Evolutionary conservation across 768 basidiomycete species (phyloP).

Genomic region (Pisolithus orientalis): DNA sequence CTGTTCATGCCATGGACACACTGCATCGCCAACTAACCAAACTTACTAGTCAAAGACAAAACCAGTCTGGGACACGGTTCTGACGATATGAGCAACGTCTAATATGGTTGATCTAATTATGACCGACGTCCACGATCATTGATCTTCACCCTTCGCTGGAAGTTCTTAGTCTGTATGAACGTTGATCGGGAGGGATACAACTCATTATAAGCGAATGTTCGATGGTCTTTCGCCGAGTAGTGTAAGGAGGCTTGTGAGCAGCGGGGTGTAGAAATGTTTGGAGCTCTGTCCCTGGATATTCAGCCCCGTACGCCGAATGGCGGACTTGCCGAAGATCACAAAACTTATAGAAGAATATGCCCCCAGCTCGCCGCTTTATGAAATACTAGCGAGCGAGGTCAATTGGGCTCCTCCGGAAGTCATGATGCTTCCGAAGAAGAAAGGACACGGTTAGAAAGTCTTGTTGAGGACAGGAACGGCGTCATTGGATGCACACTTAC

Average conservation of each 20-base stretch:
- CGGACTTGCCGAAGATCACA: constrained; percentile 34
- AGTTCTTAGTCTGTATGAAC: background rate
- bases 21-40: too few relatives aligned
- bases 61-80: background rate
- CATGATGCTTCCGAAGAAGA: constrained; percentile 35
- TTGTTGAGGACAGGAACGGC: constrained; percentile 46
- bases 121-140: background rate
- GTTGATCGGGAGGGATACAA: background rate
- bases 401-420: constrained; percentile 48
- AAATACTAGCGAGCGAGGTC: constrained; percentile 45
- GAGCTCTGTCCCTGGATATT: background rate
- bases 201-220: constrained; percentile 33
- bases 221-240: constrained; percentile 41
- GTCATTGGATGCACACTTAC: constrained; percentile 57
- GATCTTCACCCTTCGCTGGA: background rate
- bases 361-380: constrained; percentile 23
- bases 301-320: constrained; percentile 46
- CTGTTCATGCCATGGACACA: background rate
- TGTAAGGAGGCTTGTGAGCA: constrained; percentile 26
- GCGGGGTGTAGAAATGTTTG: constrained; percentile 27
- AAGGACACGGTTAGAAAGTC: constrained; percentile 28
- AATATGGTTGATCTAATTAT: background rate
- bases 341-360: constrained; percentile 23
- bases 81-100: background rate
- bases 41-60: too few relatives aligned